Conservation (phyloP, 306 rosid genomes). For the Oemleria cerasiformis region DNA sequence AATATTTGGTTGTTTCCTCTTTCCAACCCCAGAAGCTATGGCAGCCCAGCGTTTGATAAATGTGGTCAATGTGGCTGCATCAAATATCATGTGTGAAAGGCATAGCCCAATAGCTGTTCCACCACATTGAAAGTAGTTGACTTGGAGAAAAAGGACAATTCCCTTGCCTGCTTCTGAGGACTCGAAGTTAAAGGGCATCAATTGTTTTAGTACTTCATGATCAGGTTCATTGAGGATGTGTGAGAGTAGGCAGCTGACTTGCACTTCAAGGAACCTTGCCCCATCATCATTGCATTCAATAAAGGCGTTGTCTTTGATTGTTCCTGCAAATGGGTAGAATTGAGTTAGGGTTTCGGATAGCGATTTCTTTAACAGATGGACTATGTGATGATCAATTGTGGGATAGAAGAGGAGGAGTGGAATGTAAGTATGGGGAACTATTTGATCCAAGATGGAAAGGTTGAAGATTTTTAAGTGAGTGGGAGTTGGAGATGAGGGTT, state of each 20-base stretch:
- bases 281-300: conserved; percentile 38
- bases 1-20: no score
- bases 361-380: conserved; percentile 16
- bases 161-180: background rate
- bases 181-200: conserved; percentile 9
- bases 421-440: background rate
- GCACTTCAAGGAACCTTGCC: conserved; percentile 28
- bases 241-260: conserved; percentile 7
- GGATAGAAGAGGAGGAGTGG: conserved; percentile 14
- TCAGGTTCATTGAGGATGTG: conserved; percentile 29
- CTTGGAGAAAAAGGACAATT: conserved; percentile 25
- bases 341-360: conserved; percentile 25
- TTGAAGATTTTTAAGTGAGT: conserved; percentile 8
- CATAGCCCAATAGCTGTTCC: conserved; percentile 29
- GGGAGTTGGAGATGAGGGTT: conserved; percentile 31
- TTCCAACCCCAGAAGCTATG: conserved; percentile 1
- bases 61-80: conserved; percentile 22
- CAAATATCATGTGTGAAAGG: conserved; percentile 40
- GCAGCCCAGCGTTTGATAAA: conserved; percentile 33
- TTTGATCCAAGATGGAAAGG: conserved; percentile 28
- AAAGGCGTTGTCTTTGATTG: conserved; percentile 20
- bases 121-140: conserved; percentile 38
- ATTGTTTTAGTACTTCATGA: conserved; percentile 5
- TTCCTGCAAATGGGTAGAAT: conserved; percentile 46
- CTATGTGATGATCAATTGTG: background rate